Evolutionary conservation across 2,329 filamentous ascomycete genomes (phyloP), one percentile per base, ranked within the genome.

Genomic region (Penicillium sp.): DNA sequence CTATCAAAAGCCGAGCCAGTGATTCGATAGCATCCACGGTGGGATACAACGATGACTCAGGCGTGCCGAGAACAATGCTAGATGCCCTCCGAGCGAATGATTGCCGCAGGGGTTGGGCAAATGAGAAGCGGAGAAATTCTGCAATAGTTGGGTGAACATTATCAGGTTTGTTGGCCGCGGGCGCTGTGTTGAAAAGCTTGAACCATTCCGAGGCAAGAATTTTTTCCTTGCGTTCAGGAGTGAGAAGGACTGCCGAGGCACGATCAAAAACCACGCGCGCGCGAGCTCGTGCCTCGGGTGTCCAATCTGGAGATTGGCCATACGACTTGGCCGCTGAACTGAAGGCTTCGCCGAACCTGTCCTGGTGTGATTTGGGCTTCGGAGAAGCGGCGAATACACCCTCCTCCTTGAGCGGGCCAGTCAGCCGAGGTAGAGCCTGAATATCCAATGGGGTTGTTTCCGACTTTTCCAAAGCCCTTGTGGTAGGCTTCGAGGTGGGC

Each of bases 1-100:
- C 76, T 3, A 86, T 75, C 0, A 85, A 76, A 17, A 96, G 72
- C 33, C 75, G 73, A 9, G 77, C 79, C 26, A 92, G 67, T 0
- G 82, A 76, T 42, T 80, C 78, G n/a, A 81, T 72, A 1, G 85
- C 83, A 57, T 90, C 80, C 34, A 84, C 65, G 49, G 87, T 82
- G 11, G 83, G 67, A 18, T 76, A 77, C 1, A 79, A 68, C 55
- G 84, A 80, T 2, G 82, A 83, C 54, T 83, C 80, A 0, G 88
- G 88, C 0, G 74, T 69, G 20, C 87, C 88, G 13, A 92, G 72
- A 3, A 94, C 76, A 9, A 83, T 76, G 2, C 76, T 73, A 1
- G 75, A 75, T 16, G 87, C 72, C 23, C 77, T 78, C 17, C 77
- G 76, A 9, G 73, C 67, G 57, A 87, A 85, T 3, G 77, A 75